Evolutionary conservation across 495 filamentous ascomycete species (phyloP).

Genomic region (Thermothielavioides terrestris): DNA sequence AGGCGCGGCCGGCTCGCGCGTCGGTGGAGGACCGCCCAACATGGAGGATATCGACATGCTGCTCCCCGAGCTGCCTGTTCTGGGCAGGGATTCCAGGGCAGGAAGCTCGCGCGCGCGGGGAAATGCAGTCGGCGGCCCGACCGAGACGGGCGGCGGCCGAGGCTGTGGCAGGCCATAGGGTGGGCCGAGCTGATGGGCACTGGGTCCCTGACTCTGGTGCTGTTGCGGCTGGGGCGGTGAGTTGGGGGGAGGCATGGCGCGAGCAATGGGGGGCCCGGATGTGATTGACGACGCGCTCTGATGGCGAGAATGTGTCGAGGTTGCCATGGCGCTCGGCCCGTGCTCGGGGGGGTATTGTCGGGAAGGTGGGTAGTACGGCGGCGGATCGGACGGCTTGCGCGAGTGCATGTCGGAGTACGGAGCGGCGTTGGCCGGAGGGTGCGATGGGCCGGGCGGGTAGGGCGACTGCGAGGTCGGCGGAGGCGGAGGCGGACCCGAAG

Average conservation of each 20-base stretch:
- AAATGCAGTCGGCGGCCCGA: slow-evolving; percentile 44
- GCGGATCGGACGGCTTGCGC: slow-evolving; percentile 42
- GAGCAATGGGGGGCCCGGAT: slow-evolving; percentile 35
- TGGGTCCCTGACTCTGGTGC: slow-evolving; percentile 28
- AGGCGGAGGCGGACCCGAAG: slow-evolving; percentile 12
- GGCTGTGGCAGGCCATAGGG: slow-evolving; percentile 41
- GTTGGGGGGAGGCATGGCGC: slow-evolving; percentile 44
- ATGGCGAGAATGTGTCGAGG: slow-evolving; percentile 42
- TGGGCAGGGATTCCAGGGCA: slow-evolving; percentile 39
- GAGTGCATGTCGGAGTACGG: slow-evolving; percentile 40
- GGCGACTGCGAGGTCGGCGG: slow-evolving; percentile 21
- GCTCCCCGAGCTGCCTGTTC: slow-evolving; percentile 45
- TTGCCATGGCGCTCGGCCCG: slow-evolving; percentile 34
- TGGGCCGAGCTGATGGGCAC: slow-evolving; percentile 34
- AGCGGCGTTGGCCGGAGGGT: slow-evolving; percentile 19
- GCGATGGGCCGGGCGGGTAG: slow-evolving; percentile 19
- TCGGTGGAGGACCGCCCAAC: slow-evolving; percentile 57
- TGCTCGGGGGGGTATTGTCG: slow-evolving; percentile 41
- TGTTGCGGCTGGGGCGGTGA: slow-evolving; percentile 41
- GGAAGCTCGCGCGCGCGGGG: slow-evolving; percentile 48
- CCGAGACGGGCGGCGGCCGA: slow-evolving; percentile 42
- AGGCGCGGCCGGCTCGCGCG: slow-evolving; percentile 42
- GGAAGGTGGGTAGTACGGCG: slow-evolving; percentile 33
- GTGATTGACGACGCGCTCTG: slow-evolving; percentile 44
- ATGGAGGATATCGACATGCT: slow-evolving; percentile 97